These are phyloP conservation scores for Kazachstania kunashirensis DNA, from an alignment of 805 yeast genomes.

Conservation along the genomic window DNA sequence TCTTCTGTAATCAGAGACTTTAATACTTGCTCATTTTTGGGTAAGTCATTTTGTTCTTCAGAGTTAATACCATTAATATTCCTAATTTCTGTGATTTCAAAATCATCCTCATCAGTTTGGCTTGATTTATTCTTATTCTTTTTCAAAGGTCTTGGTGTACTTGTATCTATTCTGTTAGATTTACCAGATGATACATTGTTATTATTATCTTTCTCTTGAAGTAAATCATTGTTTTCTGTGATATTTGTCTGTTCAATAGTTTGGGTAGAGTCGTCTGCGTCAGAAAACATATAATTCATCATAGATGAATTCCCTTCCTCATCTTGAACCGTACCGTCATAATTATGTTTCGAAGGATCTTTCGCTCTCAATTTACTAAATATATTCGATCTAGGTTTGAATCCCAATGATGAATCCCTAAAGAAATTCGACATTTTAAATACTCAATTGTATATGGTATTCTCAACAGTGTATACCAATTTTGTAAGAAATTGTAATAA, in stretches of 20 bases:
- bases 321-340: conserved; percentile 4
- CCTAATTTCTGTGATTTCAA: conserved; percentile 36
- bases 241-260: background rate
- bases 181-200: background rate
- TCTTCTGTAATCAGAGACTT: background rate
- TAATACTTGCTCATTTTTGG: background rate
- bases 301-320: conserved; percentile 16
- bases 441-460: no score
- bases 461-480: no score
- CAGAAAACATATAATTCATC: conserved; percentile 12
- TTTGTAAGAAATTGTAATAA: no score
- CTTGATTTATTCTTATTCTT: background rate
- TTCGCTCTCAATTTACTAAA: conserved; percentile 23
- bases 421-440: conserved; percentile 28
- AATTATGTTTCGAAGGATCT: conserved; percentile 7
- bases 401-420: conserved; percentile 24
- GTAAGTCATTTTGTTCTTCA: background rate
- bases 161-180: conserved; percentile 3
- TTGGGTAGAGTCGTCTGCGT: background rate
- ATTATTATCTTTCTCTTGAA: background rate
- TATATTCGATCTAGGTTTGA: conserved; percentile 28
- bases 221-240: background rate
- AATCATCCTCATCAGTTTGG: conserved; percentile 24
- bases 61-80: conserved; percentile 10
- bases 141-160: conserved; percentile 10